Evolutionary conservation across 768 basidiomycete species (phyloP).

Genomic region (Leucogyrophana mollusca): DNA sequence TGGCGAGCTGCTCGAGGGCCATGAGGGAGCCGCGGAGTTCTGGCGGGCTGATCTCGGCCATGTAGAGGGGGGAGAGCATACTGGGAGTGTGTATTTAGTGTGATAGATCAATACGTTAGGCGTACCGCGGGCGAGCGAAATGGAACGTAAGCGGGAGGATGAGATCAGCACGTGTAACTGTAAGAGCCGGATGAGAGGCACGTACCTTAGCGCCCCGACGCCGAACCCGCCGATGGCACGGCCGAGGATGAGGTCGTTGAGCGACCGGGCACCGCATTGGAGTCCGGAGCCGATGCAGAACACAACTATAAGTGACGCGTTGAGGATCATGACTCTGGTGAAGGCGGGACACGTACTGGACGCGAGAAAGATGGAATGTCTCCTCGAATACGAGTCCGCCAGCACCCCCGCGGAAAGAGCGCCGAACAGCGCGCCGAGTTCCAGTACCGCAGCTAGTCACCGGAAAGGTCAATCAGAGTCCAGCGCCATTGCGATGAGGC

Average conservation of each 20-base stretch:
- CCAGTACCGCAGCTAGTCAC: conserved; percentile 68
- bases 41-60: conserved; percentile 82
- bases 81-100: conserved; percentile 42
- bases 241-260: conserved; percentile 62
- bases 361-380: conserved; percentile 64
- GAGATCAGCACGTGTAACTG: background rate
- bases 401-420: conserved; percentile 65
- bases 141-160: no score
- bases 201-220: conserved; percentile 71
- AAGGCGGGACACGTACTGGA: conserved; percentile 48
- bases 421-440: conserved; percentile 78
- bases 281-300: conserved; percentile 73
- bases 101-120: no score
- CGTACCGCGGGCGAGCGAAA: no score
- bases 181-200: conserved; percentile 3
- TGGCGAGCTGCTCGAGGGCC: conserved; percentile 78
- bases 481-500: background rate
- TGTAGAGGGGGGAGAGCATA: conserved; percentile 79
- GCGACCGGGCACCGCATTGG: conserved; percentile 58
- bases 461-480: background rate
- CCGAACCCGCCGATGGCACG: conserved; percentile 77
- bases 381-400: conserved; percentile 66
- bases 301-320: conserved; percentile 47
- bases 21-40: conserved; percentile 78
- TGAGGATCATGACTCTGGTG: background rate